Evolutionary conservation across 352 stramenopile genomes (phyloP).

Genomic region (Pythium aquatile): DNA sequence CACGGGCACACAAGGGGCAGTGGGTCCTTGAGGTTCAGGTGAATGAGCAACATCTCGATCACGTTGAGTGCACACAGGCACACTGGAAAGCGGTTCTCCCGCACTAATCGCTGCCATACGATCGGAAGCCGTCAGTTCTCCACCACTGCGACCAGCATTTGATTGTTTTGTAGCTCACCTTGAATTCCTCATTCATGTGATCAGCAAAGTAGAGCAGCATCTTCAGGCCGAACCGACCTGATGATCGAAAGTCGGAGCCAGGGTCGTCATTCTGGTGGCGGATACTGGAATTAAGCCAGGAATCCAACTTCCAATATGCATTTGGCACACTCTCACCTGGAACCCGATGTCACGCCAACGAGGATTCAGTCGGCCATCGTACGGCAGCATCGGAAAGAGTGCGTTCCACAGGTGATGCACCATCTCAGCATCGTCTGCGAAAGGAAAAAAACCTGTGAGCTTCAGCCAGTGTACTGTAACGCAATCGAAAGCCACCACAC

Average conservation of each 20-base stretch:
- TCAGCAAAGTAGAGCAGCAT: slow-evolving; percentile 74
- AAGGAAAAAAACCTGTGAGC: no score
- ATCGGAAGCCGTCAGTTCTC: not conserved
- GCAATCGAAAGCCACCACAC: not conserved
- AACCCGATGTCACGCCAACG: slow-evolving; percentile 68
- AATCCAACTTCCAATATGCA: no score
- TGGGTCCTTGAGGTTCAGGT: slow-evolving; percentile 68
- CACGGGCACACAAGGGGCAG: slow-evolving; percentile 62
- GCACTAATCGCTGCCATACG: slow-evolving; percentile 47
- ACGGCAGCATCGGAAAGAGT: slow-evolving; percentile 60
- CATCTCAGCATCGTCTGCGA: slow-evolving; percentile 58
- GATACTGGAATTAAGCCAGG: not conserved
- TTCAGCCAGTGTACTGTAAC: no score
- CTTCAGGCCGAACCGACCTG: slow-evolving; percentile 50
- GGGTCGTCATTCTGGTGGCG: slow-evolving; percentile 56
- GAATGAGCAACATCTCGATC: slow-evolving; percentile 64
- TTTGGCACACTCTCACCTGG: slow-evolving; percentile 34
- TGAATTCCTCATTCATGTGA: slow-evolving; percentile 68
- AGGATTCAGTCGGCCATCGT: slow-evolving; percentile 60
- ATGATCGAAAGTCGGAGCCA: slow-evolving; percentile 57
- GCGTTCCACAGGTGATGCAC: slow-evolving; percentile 63
- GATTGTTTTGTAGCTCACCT: slow-evolving; percentile 26
- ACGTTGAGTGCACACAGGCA: slow-evolving; percentile 63
- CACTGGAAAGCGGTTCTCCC: slow-evolving; percentile 70
- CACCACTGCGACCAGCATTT: not conserved